Percentiles rank a stretch among this genome's conserved stretches.
Evolutionary conservation across 306 rosid species (phyloP).

Genomic region (Lathyrus oleraceus): DNA sequence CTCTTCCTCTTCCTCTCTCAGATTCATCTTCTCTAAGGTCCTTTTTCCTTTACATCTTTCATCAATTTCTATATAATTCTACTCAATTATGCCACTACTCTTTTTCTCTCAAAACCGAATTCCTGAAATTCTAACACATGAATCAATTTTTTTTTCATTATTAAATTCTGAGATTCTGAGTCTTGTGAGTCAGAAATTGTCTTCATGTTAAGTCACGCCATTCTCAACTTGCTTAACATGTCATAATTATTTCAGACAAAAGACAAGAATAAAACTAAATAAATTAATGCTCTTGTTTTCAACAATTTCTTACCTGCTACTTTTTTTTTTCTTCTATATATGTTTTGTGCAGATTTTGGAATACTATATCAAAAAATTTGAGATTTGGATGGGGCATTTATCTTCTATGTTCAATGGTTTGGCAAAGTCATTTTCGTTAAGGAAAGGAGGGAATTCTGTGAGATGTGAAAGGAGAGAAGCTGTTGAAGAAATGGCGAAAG

Average conservation of each 20-base stretch:
- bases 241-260: slow-evolving; percentile 37
- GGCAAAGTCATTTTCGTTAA: slow-evolving; percentile 57
- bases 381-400: slow-evolving; percentile 62
- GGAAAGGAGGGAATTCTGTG: slow-evolving; percentile 51
- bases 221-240: slow-evolving; percentile 46
- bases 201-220: slow-evolving; percentile 49
- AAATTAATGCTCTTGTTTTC: no score
- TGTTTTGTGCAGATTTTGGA: slow-evolving; percentile 44
- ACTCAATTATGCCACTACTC: background rate
- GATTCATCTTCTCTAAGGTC: slow-evolving; percentile 57
- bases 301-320: slow-evolving; percentile 39
- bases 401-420: slow-evolving; percentile 78
- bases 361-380: slow-evolving; percentile 11
- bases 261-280: slow-evolving; percentile 2
- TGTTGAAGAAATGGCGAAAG: slow-evolving; percentile 76
- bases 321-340: slow-evolving; percentile 28
- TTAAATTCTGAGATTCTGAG: slow-evolving; percentile 55
- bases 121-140: slow-evolving; percentile 40
- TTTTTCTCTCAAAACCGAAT: slow-evolving; percentile 8
- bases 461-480: slow-evolving; percentile 60
- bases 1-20: slow-evolving; percentile 37
- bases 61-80: slow-evolving; percentile 12
- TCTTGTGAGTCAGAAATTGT: slow-evolving; percentile 73
- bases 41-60: slow-evolving; percentile 12
- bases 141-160: slow-evolving; percentile 40